Percentiles rank a stretch among this genome's conserved stretches.
phyloP scores from a whole-genome alignment of 371 early-diverging fungal genomes.

The Mortierella sp. region DNA sequence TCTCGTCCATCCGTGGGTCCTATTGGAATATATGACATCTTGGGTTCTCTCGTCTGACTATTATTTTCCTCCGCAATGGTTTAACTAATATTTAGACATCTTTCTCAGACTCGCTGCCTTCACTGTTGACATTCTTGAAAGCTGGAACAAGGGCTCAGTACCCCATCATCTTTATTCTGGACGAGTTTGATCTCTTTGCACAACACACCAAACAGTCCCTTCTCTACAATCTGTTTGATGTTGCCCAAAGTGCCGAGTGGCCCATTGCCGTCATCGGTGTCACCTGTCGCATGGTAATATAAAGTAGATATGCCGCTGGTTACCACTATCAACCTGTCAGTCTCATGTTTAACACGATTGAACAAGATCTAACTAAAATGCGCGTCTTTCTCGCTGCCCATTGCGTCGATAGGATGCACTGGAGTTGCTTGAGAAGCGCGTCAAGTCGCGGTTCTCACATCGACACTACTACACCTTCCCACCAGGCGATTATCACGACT shows the following conservation, averaged over 20 bases:
- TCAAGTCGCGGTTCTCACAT: slow-evolving; percentile 95
- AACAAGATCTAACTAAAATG: not conserved
- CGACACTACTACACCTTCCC: slow-evolving; percentile 82
- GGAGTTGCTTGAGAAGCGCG: slow-evolving; percentile 92
- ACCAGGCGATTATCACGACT: slow-evolving; percentile 69
- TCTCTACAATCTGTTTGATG: slow-evolving; percentile 94
- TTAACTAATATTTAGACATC: slow-evolving; percentile 60
- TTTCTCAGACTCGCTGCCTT: slow-evolving; percentile 78
- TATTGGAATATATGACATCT: not conserved
- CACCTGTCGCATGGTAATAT: slow-evolving; percentile 81
- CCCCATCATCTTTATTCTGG: slow-evolving; percentile 88
- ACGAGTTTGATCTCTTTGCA: slow-evolving; percentile 93
- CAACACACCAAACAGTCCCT: slow-evolving; percentile 91
- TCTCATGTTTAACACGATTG: not conserved
- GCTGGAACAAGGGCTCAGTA: slow-evolving; percentile 67
- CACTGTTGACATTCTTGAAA: slow-evolving; percentile 74
- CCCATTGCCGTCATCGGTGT: slow-evolving; percentile 92
- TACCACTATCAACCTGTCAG: too few species aligned
- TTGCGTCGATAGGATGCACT: slow-evolving; percentile 76
- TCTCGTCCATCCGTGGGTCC: not conserved
- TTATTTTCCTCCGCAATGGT: not conserved
- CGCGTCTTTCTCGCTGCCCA: too few species aligned
- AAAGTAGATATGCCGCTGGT: not conserved
- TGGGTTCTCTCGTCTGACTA: not conserved
- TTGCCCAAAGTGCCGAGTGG: slow-evolving; percentile 85